phyloP scores from a whole-genome alignment of 495 filamentous ascomycete species.

The Cercophora scortea region DNA sequence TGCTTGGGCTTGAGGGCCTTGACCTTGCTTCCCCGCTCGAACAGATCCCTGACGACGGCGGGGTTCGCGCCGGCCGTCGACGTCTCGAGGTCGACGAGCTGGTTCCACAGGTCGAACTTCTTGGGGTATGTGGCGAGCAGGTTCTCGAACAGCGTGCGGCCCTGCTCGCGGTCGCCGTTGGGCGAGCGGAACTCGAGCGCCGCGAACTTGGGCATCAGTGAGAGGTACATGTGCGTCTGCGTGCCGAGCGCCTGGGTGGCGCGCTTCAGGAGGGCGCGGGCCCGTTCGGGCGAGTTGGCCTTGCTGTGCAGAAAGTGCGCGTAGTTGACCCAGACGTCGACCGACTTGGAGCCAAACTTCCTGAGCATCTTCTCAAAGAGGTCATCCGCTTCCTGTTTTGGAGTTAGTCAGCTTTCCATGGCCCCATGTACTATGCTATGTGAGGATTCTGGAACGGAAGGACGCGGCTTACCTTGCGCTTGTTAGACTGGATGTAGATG shows the following conservation, averaged over 20 bases:
- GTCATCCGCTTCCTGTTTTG: conserved; percentile 70
- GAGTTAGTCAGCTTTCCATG: conserved; percentile 10
- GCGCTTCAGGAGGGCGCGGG: conserved; percentile 72
- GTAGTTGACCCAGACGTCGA: conserved; percentile 86
- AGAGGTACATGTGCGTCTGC: conserved; percentile 57
- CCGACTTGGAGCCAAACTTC: conserved; percentile 72
- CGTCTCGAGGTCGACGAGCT: conserved; percentile 77
- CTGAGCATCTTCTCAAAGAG: conserved; percentile 81
- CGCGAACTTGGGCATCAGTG: conserved; percentile 78
- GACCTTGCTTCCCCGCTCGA: conserved; percentile 66
- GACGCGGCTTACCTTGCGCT: conserved; percentile 50
- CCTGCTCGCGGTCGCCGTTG: conserved; percentile 81
- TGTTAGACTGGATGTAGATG: conserved; percentile 88
- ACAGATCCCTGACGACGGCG: conserved; percentile 56
- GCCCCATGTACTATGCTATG: background rate
- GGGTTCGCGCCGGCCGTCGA: conserved; percentile 52
- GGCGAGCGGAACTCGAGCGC: conserved; percentile 81
- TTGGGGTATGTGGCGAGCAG: conserved; percentile 78
- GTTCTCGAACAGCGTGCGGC: conserved; percentile 89
- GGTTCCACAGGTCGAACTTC: conserved; percentile 86
- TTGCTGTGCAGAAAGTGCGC: conserved; percentile 81
- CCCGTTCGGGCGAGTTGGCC: conserved; percentile 58
- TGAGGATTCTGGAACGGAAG: background rate
- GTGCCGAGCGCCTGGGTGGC: conserved; percentile 71
- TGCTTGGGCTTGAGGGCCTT: conserved; percentile 64